These are phyloP conservation scores for Hypoxylon sp. DNA, from an alignment of 2,329 filamentous ascomycete genomes.

Conservation along the genomic window DNA sequence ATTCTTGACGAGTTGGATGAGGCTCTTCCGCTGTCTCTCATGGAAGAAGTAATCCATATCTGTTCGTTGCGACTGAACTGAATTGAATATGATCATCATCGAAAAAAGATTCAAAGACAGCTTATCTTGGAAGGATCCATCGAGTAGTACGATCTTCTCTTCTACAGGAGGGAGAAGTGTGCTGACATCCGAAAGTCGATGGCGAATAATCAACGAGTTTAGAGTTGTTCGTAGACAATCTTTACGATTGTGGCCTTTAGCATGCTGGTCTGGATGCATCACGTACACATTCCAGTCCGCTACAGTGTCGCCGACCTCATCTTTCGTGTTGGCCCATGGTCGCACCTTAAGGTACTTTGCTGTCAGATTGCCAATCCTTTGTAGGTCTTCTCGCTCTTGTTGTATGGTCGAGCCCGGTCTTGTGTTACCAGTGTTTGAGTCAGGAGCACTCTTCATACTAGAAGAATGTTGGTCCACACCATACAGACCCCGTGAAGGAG, in stretches of 20 bases:
- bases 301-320: conserved; percentile 67
- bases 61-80: conserved; percentile 86
- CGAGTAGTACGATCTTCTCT: conserved; percentile 79
- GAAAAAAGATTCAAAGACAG: conserved; percentile 87
- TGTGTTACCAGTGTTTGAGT: conserved; percentile 33
- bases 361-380: conserved; percentile 76
- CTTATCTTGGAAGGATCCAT: conserved; percentile 88
- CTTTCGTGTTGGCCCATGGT: conserved; percentile 79
- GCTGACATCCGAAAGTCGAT: conserved; percentile 79
- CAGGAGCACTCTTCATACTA: conserved; percentile 5
- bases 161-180: conserved; percentile 78
- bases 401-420: conserved; percentile 54
- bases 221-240: conserved; percentile 78
- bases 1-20: conserved; percentile 81
- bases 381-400: conserved; percentile 73
- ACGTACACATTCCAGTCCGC: conserved; percentile 83
- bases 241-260: conserved; percentile 69
- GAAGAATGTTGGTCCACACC: conserved; percentile 70
- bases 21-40: conserved; percentile 75
- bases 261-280: conserved; percentile 68
- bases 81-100: conserved; percentile 87
- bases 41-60: conserved; percentile 94
- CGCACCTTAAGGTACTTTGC: conserved; percentile 80
- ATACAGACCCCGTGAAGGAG: conserved; percentile 86
- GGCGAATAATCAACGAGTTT: conserved; percentile 86